These are phyloP conservation scores for Mycena leptocephala DNA, from an alignment of 768 basidiomycete genomes.

Conservation along the genomic window DNA sequence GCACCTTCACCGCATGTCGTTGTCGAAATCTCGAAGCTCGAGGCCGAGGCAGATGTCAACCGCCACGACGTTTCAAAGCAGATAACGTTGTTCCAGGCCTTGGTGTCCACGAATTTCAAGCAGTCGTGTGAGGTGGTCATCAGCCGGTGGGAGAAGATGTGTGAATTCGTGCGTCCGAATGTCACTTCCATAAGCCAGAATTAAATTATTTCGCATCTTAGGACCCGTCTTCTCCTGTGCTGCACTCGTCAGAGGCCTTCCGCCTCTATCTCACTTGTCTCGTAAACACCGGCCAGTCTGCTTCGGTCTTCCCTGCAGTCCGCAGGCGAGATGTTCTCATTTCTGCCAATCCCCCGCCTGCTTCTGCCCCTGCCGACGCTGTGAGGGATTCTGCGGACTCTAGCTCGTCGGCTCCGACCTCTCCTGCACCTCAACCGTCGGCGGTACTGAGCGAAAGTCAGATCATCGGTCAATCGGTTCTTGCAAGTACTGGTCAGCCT, in stretches of 20 bases:
- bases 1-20: slow-evolving; percentile 77
- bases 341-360: slow-evolving; percentile 47
- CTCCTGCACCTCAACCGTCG: slow-evolving; percentile 10
- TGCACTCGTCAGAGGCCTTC: slow-evolving; percentile 82
- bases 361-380: slow-evolving; percentile 34
- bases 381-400: background rate
- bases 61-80: slow-evolving; percentile 82
- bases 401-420: background rate
- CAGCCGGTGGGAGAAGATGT: slow-evolving; percentile 87
- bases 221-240: slow-evolving; percentile 80
- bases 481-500: slow-evolving; percentile 53
- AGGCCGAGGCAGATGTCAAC: slow-evolving; percentile 83
- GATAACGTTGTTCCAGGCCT: slow-evolving; percentile 77
- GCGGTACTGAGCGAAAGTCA: slow-evolving; percentile 41
- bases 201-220: slow-evolving; percentile 47
- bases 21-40: slow-evolving; percentile 80
- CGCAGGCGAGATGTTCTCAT: slow-evolving; percentile 79
- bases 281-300: slow-evolving; percentile 69
- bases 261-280: slow-evolving; percentile 83
- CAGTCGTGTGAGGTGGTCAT: slow-evolving; percentile 83
- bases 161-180: slow-evolving; percentile 79
- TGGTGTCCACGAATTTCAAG: slow-evolving; percentile 75
- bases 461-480: slow-evolving; percentile 64
- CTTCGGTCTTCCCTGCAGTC: slow-evolving; percentile 77
- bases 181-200: background rate